These are phyloP conservation scores for Salix purpurea DNA, from an alignment of 345 rosid species.

Conservation along the genomic window DNA sequence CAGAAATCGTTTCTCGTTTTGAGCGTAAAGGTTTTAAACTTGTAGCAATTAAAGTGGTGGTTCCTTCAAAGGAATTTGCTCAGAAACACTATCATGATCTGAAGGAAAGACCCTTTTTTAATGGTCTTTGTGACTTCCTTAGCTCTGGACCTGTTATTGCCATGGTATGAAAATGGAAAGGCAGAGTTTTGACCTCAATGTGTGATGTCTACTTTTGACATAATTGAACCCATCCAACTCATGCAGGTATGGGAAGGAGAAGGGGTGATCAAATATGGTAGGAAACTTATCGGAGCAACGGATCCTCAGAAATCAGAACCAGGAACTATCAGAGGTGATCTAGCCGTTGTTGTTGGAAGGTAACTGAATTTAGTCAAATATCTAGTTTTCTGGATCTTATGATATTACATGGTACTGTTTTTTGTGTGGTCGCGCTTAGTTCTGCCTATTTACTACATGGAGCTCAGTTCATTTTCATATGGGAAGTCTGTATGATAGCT, in stretches of 20 bases:
- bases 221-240: neutral
- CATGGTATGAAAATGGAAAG: slow-evolving; percentile 52
- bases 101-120: slow-evolving; percentile 91
- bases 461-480: too few species aligned
- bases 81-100: slow-evolving; percentile 90
- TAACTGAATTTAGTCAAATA: slow-evolving; percentile 17
- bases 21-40: slow-evolving; percentile 99
- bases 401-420: neutral
- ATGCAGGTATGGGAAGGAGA: slow-evolving; percentile 99
- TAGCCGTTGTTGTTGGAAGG: slow-evolving; percentile 95
- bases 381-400: neutral
- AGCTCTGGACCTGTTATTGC: slow-evolving; percentile 99
- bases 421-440: too few species aligned
- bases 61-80: slow-evolving; percentile 86
- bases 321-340: slow-evolving; percentile 95
- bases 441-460: too few species aligned
- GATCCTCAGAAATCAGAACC: slow-evolving; percentile 99
- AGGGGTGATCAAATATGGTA: slow-evolving; percentile 84
- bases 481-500: too few species aligned
- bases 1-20: slow-evolving; percentile 85
- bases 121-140: slow-evolving; percentile 86
- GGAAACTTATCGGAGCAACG: slow-evolving; percentile 96
- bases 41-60: slow-evolving; percentile 69
- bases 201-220: neutral
- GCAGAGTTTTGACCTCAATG: neutral